Percentiles rank a stretch among this genome's conserved stretches.
These are phyloP conservation scores for Scheffersomyces amazonensis DNA, from an alignment of 805 yeast genomes.

Conservation along the genomic window DNA sequence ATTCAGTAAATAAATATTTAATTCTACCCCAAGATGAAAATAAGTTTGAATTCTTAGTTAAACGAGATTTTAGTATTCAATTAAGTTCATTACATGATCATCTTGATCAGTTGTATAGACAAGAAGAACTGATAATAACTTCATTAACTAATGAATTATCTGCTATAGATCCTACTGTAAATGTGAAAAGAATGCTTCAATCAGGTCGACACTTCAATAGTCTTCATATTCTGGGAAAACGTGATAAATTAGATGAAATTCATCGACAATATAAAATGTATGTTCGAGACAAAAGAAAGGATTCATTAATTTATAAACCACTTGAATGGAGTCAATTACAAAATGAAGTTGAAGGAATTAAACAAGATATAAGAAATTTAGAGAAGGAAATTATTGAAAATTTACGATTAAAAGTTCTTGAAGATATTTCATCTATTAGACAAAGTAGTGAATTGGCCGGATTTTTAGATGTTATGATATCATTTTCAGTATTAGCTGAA, in stretches of 20 bases:
- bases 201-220: slow-evolving; percentile 37
- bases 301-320: slow-evolving; percentile 44
- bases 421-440: slow-evolving; percentile 46
- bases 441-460: slow-evolving; percentile 52
- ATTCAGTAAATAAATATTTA: slow-evolving; percentile 19
- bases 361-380: slow-evolving; percentile 47
- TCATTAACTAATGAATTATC: slow-evolving; percentile 15
- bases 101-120: slow-evolving; percentile 19
- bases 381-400: slow-evolving; percentile 53
- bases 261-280: slow-evolving; percentile 16
- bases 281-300: slow-evolving; percentile 34
- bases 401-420: slow-evolving; percentile 47
- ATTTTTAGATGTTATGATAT: slow-evolving; percentile 65
- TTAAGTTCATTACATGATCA: slow-evolving; percentile 32
- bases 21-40: slow-evolving; percentile 3
- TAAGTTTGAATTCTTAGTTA: slow-evolving; percentile 26
- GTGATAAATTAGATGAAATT: slow-evolving; percentile 22
- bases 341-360: slow-evolving; percentile 46
- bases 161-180: slow-evolving; percentile 27
- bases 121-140: slow-evolving; percentile 23
- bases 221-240: slow-evolving; percentile 45
- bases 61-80: slow-evolving; percentile 27
- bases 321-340: slow-evolving; percentile 51
- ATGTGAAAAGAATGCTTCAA: slow-evolving; percentile 23
- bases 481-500: slow-evolving; percentile 70